Evolutionary conservation across 305 asterid genomes (phyloP).

Genomic region (Solanum hybrid): DNA sequence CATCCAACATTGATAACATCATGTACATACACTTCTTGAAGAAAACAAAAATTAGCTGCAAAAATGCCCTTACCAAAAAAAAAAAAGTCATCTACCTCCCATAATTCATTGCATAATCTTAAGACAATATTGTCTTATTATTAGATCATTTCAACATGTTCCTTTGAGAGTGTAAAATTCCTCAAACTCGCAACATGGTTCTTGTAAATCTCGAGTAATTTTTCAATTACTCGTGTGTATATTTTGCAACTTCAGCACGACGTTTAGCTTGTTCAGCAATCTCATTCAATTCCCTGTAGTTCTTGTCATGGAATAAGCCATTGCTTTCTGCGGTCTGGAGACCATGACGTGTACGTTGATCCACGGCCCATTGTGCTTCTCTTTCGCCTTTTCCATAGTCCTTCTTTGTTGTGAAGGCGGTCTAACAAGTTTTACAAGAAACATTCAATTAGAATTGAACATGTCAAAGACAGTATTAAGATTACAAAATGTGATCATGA

Average conservation of each 20-base stretch:
- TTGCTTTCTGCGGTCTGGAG: constrained; percentile 32
- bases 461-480: neutral
- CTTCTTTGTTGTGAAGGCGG: constrained; percentile 79
- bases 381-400: constrained; percentile 64
- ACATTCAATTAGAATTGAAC: neutral
- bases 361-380: constrained; percentile 87
- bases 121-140: constrained; percentile 60
- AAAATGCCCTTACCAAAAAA: neutral
- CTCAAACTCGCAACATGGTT: neutral
- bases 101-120: constrained; percentile 4
- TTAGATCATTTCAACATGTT: constrained; percentile 58
- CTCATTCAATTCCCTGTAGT: constrained; percentile 39
- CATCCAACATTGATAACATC: neutral
- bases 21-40: neutral
- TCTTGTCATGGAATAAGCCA: constrained; percentile 25
- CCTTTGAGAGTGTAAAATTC: constrained; percentile 41
- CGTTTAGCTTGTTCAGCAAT: constrained; percentile 69
- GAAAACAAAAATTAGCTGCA: neutral
- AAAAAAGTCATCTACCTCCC: neutral
- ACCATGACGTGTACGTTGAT: constrained; percentile 80
- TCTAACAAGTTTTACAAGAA: constrained; percentile 16
- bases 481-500: neutral
- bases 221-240: neutral
- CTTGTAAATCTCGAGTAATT: neutral
- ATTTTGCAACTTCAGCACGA: constrained; percentile 75